Base-by-base conservation (phyloP, 371 early-diverging fungal species). In the Mortierella sp. region DNA sequence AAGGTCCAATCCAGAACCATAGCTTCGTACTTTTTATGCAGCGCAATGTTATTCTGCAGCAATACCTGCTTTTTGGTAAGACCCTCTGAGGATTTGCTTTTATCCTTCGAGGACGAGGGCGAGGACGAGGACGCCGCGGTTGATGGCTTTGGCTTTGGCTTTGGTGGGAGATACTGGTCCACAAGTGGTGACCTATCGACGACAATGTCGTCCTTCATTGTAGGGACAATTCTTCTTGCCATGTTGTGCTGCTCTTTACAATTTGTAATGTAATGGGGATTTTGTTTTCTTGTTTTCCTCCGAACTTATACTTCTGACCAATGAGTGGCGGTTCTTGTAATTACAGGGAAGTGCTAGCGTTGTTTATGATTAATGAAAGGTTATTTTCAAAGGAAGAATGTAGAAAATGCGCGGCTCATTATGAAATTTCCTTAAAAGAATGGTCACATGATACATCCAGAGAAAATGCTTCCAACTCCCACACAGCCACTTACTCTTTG, bases 1-100 rank as follows among this genome's bases (percentile, higher is more conserved):
- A 90, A 89, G 67, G 88, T 89, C 91, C 91, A 91, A 28, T 85
- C 72, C 79, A 90, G 86, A 8, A 85, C 87, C 47, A 87, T 79
- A 9, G 82, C 78, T 66, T 91, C 89, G n/a, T 78, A 82, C 52
- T 83, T 81, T 36, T 81, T 74, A 4, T 88, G 86, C 53, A 86
- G 77, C 28, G 87, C 84, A 21, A 88, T 86, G 53, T 88, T 91
- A 4, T 84, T 73, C 48, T 87, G 84, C 1, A 91, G 67, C 1
- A 88, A 63, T 36, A 78, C 80, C 64, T 90, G 88, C 53, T 65
- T 78, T 32, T 83, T 74, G 55, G 76, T 84, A 58, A 68, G 67
- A 24, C 67, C 68, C 16, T 62, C 61, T 28, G 28, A 28, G 28
- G 1, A 28, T 28, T 28, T 28, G 28, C 28, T 28, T 28, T 28